Base-by-base conservation (phyloP, 2,329 filamentous ascomycete species). In the Cladophialophora yegresii region DNA sequence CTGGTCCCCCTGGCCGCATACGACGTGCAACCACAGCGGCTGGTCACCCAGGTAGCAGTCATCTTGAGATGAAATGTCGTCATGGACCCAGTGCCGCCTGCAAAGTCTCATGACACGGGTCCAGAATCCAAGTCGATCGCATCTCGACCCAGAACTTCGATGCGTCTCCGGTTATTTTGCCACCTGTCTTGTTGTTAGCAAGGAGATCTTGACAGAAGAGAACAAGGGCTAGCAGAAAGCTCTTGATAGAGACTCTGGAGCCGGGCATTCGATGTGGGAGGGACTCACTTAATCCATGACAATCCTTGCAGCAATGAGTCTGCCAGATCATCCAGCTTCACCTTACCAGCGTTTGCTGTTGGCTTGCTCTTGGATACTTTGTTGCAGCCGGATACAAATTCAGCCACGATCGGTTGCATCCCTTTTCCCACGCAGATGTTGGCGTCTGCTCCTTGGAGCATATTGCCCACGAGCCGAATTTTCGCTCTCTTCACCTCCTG, bases 281-380 rank as follows among this genome's bases (percentile, higher is more conserved):
- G 22, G 22, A 50, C 47, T 50, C 20, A 50, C 47, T 87, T 82
- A 43, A 91, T 76, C 87, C 89, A 93, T 2, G 90, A 87, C 64
- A 91, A 81, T 1, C 87, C 91, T 75, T 96, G 91, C 60, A 95
- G 74, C 28, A 95, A 77, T 73, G 88, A 90, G 78, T 96, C 91
- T 0, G 91, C 89, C 56, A 96, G 77, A 78, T 96, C 91, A 75
- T 96, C 91, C 59, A 93, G 75, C 76, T 95, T 95, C n/a, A 73
- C 50, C n/a, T 68, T 65, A 58, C 54, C 45, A 7, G 28, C 40
- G 8, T 7, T 43, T 26, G 32, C 47, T 32, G 40, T 43, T 47
- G 55, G 59, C 32, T 58, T 64, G 7, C 2, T 20, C 20, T 43
- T 60, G 2, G 30, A 49, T 28, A 33, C 59, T 30, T 68, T 67